Evolutionary conservation across 2,329 filamentous ascomycete species (phyloP).

Genomic region (Microcera coccophila): DNA sequence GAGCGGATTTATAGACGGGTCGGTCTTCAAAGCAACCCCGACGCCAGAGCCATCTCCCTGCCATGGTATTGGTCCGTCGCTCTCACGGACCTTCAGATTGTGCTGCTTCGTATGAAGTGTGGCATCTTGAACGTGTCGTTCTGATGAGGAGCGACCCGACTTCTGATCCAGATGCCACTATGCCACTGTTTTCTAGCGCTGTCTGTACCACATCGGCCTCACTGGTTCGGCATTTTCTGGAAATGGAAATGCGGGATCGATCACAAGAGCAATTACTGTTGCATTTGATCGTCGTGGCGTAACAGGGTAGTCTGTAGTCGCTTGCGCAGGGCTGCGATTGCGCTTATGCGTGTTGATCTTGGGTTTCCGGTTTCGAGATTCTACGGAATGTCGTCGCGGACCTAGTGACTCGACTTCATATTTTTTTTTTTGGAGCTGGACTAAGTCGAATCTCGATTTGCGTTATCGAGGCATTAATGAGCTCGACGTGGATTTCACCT

Average conservation of each 20-base stretch:
- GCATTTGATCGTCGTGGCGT: neutral
- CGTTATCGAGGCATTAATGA: slow-evolving; percentile 8
- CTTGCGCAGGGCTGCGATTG: slow-evolving; percentile 9
- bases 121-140: too few species aligned
- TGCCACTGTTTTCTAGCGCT: too few species aligned
- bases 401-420: slow-evolving; percentile 4
- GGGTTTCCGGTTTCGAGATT: slow-evolving; percentile 14
- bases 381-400: slow-evolving; percentile 12
- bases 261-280: neutral
- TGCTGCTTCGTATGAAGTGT: too few species aligned
- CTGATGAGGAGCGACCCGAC: too few species aligned
- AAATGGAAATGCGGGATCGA: too few species aligned
- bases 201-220: too few species aligned
- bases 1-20: slow-evolving; percentile 22
- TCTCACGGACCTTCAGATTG: too few species aligned
- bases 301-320: slow-evolving; percentile 7
- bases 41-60: slow-evolving; percentile 7
- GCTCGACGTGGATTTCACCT: slow-evolving; percentile 4
- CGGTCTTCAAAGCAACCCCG: slow-evolving; percentile 21
- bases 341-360: slow-evolving; percentile 14
- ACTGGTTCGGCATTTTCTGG: too few species aligned
- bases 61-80: too few species aligned
- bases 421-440: slow-evolving; percentile 11
- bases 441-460: slow-evolving; percentile 11
- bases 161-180: too few species aligned